phyloP scores from a whole-genome alignment of 768 basidiomycete species.

The Scleroderma bovista region DNA sequence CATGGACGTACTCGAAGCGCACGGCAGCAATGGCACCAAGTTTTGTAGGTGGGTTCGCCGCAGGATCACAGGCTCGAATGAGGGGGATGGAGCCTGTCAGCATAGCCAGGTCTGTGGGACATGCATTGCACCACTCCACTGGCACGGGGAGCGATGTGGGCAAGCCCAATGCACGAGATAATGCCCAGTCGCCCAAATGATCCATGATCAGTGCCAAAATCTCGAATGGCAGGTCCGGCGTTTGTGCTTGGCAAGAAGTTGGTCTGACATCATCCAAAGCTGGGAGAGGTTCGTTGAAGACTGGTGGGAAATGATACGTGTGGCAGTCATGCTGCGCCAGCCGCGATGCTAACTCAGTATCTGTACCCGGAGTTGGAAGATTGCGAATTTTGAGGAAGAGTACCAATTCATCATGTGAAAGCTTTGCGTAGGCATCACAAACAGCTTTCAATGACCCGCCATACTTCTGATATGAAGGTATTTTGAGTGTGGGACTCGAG shows the following conservation, averaged over 20 bases:
- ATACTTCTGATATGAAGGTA: constrained; percentile 16
- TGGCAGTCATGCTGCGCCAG: constrained; percentile 73
- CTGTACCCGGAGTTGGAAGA: constrained; percentile 58
- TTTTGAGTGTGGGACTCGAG: constrained; percentile 23
- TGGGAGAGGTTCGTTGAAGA: constrained; percentile 25
- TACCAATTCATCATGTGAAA: constrained; percentile 61
- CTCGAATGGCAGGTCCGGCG: constrained; percentile 68
- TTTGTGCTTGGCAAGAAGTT: constrained; percentile 28
- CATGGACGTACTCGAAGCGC: constrained; percentile 69
- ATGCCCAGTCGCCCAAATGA: constrained; percentile 79
- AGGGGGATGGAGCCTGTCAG: constrained; percentile 55
- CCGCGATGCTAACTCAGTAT: constrained; percentile 61
- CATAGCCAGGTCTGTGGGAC: constrained; percentile 65
- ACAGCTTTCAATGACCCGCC: constrained; percentile 39
- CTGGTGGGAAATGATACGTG: constrained; percentile 53
- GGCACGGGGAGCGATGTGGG: constrained; percentile 65
- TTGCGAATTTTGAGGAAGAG: constrained; percentile 72
- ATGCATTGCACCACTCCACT: constrained; percentile 66
- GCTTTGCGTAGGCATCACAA: constrained; percentile 61
- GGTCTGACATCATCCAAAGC: constrained; percentile 16
- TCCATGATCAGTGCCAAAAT: constrained; percentile 74
- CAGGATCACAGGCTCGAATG: constrained; percentile 57
- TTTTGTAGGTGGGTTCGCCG: constrained; percentile 55
- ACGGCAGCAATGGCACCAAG: constrained; percentile 62
- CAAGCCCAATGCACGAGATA: constrained; percentile 69